Evolutionary conservation across 441 rosid genomes (phyloP).

Genomic region (Erodium moschatum): DNA sequence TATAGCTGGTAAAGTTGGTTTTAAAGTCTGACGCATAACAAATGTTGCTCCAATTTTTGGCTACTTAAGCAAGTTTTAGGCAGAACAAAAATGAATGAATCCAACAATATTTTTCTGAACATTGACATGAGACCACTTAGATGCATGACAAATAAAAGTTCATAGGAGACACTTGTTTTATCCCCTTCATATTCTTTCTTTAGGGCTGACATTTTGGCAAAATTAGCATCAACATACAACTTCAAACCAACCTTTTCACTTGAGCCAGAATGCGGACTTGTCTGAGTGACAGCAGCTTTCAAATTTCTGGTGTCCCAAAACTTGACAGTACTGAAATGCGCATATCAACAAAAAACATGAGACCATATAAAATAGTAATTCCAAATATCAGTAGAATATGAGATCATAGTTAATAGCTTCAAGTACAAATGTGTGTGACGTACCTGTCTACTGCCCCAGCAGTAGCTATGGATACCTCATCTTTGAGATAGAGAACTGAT

Average conservation of each 20-base stretch:
- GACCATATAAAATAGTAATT: neutral
- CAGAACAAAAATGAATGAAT: neutral
- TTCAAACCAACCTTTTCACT: slow-evolving; percentile 39
- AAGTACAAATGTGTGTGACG: slow-evolving; percentile 13
- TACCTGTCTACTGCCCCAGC: slow-evolving; percentile 89
- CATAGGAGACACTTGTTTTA: neutral
- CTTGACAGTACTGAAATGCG: slow-evolving; percentile 51
- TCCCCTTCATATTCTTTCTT: neutral
- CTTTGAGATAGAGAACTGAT: slow-evolving; percentile 76
- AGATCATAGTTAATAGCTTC: neutral
- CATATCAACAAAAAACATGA: neutral
- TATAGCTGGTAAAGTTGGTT: neutral
- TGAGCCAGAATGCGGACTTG: slow-evolving; percentile 47
- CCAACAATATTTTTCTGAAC: neutral
- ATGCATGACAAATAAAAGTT: neutral
- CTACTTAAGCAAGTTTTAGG: too few species aligned
- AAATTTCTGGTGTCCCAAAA: slow-evolving; percentile 86
- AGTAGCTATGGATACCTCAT: slow-evolving; percentile 65
- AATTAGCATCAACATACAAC: neutral
- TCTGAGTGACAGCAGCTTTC: slow-evolving; percentile 48
- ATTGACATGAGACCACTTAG: neutral
- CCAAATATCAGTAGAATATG: neutral
- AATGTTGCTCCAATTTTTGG: too few species aligned
- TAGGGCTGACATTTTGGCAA: neutral
- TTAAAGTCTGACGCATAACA: neutral